A percentile compares a stretch with the other conserved stretches of the same genome.
Conservation (phyloP, 805 yeast genomes). For the Sugiyamaella lignohabitans region DNA sequence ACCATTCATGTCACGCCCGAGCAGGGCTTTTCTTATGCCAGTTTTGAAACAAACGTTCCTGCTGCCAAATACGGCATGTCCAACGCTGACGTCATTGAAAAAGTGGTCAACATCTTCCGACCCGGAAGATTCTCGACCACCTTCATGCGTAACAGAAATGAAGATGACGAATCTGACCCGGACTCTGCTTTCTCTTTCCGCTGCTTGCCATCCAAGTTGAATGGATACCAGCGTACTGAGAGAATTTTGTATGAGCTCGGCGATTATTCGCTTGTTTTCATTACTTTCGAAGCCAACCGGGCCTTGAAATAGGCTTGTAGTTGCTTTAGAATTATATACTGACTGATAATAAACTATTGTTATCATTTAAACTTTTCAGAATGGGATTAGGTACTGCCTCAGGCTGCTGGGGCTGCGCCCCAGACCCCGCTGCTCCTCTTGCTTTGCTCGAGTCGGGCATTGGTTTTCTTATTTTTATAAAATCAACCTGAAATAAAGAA, state of each 20-base stretch:
- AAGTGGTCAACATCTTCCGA: conserved; percentile 56
- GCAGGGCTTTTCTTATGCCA: conserved; percentile 89
- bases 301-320: conserved; percentile 5
- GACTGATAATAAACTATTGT: too few species aligned
- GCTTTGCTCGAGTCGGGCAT: too few species aligned
- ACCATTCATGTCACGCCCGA: conserved; percentile 95
- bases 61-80: conserved; percentile 34
- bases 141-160: conserved; percentile 38
- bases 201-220: conserved; percentile 27
- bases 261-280: conserved; percentile 65
- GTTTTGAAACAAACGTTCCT: conserved; percentile 85
- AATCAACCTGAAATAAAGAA: too few species aligned
- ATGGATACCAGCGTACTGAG: conserved; percentile 57
- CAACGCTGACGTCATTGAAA: conserved; percentile 50
- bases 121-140: conserved; percentile 73
- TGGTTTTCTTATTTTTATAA: too few species aligned
- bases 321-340: too few species aligned
- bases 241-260: conserved; percentile 67
- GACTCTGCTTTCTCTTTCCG: neutral
- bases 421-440: neutral
- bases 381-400: too few species aligned
- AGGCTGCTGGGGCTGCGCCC: neutral
- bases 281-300: conserved; percentile 47
- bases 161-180: conserved; percentile 5
- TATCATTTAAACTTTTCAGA: too few species aligned